Evolutionary conservation across 768 basidiomycete genomes (phyloP).

Genomic region (Lactarius akahatsu): DNA sequence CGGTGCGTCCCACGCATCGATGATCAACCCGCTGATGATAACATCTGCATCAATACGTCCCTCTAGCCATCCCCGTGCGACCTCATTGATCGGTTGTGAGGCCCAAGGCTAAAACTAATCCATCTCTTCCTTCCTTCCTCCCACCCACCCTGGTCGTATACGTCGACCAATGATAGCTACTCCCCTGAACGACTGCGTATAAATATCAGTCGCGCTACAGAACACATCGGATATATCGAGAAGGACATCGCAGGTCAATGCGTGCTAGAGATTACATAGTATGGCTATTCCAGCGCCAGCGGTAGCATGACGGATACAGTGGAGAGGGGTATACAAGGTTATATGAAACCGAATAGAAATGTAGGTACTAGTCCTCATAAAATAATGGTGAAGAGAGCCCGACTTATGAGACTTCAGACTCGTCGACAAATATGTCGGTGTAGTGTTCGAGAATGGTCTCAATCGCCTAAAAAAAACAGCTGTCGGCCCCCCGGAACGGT

Average conservation of each 20-base stretch:
- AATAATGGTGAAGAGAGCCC: constrained; percentile 31
- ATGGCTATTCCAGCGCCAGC: constrained; percentile 18
- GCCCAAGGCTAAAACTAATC: background rate
- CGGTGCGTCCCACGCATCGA: constrained; percentile 11
- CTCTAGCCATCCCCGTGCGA: constrained; percentile 8
- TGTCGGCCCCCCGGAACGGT: background rate
- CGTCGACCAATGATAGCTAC: background rate
- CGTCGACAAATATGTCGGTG: constrained; percentile 95
- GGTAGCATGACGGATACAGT: constrained; percentile 16
- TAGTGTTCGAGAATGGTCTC: constrained; percentile 95
- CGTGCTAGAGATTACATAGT: constrained; percentile 23
- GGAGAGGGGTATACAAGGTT: constrained; percentile 22
- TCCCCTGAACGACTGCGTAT: background rate
- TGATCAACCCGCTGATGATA: background rate
- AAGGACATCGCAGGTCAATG: constrained; percentile 13
- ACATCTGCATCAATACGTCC: background rate
- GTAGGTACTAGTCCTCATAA: constrained; percentile 26
- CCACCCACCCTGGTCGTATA: background rate
- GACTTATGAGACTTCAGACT: constrained; percentile 48
- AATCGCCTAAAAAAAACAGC: constrained; percentile 59
- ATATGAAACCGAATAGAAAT: constrained; percentile 27
- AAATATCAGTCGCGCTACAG: constrained; percentile 6
- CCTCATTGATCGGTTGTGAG: background rate
- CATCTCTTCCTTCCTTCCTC: background rate
- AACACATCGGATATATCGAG: constrained; percentile 16